These are phyloP conservation scores for Penicillium chermesinum DNA, from an alignment of 495 filamentous ascomycete genomes.

Conservation along the genomic window DNA sequence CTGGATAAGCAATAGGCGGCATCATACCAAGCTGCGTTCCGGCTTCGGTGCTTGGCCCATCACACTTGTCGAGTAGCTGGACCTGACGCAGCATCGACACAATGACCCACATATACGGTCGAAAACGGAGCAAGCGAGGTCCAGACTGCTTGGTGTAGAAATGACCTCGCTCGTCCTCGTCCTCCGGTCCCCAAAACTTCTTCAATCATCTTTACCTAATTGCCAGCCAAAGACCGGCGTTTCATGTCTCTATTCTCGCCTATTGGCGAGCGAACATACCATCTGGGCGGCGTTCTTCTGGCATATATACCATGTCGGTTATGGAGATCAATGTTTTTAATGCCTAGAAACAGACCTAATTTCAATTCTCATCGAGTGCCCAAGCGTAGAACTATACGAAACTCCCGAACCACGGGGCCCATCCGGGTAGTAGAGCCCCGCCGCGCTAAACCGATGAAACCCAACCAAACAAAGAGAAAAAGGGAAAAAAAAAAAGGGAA, in stretches of 20 bases:
- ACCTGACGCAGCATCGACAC: too few relatives aligned
- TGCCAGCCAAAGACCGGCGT: neutral
- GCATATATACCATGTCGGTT: neutral
- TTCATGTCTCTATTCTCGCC: neutral
- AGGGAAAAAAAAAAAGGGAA: too few relatives aligned
- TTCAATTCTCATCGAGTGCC: neutral
- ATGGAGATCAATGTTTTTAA: neutral
- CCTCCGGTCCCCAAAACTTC: too few relatives aligned
- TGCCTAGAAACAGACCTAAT: neutral
- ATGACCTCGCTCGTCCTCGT: neutral
- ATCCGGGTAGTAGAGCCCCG: too few relatives aligned
- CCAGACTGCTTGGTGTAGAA: too few relatives aligned
- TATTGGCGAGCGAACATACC: neutral
- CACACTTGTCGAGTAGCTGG: too few relatives aligned
- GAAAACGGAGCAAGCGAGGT: too few relatives aligned
- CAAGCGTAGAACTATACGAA: too few relatives aligned
- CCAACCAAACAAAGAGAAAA: neutral
- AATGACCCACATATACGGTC: too few relatives aligned
- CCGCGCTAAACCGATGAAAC: neutral
- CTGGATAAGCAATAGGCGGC: conserved; percentile 8
- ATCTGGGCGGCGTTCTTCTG: neutral
- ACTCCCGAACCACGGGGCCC: too few relatives aligned
- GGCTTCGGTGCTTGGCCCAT: too few relatives aligned
- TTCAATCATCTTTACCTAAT: neutral
- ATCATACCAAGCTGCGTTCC: too few relatives aligned